Base-by-base conservation (phyloP, 2,329 filamentous ascomycete species). In the Penicillium sp. region DNA sequence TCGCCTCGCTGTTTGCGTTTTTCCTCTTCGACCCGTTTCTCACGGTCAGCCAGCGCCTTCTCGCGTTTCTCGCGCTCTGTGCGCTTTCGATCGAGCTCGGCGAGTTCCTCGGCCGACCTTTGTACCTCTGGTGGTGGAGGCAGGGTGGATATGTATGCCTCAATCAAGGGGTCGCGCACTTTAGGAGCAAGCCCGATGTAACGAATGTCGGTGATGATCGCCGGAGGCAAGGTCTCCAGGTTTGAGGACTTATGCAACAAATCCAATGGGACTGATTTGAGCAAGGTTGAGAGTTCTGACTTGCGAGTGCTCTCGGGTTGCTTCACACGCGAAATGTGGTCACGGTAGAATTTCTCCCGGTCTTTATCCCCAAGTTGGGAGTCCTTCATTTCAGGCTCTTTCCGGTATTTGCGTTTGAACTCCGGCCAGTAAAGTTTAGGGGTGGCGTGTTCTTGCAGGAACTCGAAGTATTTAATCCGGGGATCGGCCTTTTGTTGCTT, bases 371-470 rank as follows among this genome's bases (percentile, higher is more conserved):
- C 70, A 42, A 80, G 58, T 16, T 75, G 68, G 5, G 66, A 65
- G 49, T 77, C 74, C 52, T 72, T 78, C 89, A 99, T 92, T 49
- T 87, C 83, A 0, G 83, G 74, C 60, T 96, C 92, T 61, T 89
- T 92, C 61, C 88, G 89, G 74, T 86, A 94, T 70, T 97, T 99
- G 32, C 94, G 83, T 66, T 90, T 91, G 75, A 99, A 99, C 71
- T 99, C 94, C 0, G 91, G 88, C 94, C 94, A 99, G 79, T 96
- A 99, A 1, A 99, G 81, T 75, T 96, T 97, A 0, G 91, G 88
- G 0, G 88, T 94, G 0, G 92, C 93, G 62, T 91, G 84, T 46
- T 88, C 84, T 59, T 93, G 86, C 29, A 99, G 79, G 59, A 99
- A 89, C 0, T 84, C 83, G 56, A 97, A 77, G 71, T 95, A 99